Conservation (phyloP, 345 rosid species). For the Eucalyptus polybractea region DNA sequence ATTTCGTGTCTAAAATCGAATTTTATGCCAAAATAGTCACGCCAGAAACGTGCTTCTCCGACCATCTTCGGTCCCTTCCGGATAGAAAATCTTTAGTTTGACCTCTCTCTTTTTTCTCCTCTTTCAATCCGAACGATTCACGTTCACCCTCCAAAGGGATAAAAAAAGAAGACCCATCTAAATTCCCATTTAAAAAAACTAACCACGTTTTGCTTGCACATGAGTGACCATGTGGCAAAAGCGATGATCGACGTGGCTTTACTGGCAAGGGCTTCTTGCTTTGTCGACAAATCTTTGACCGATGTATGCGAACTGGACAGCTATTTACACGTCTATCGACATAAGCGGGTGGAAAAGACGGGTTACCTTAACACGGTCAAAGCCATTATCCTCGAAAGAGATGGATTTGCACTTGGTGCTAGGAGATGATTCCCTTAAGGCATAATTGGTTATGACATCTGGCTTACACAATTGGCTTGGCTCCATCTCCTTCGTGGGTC, state of each 20-base stretch:
- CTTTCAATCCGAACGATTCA: not conserved
- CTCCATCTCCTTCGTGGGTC: not conserved
- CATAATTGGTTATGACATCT: not conserved
- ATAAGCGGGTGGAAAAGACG: not conserved
- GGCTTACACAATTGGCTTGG: not conserved
- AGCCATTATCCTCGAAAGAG: not conserved
- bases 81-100: not conserved
- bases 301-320: not conserved
- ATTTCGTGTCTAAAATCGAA: too few species aligned
- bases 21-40: too few species aligned
- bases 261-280: not conserved
- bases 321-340: not conserved
- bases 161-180: rapidly evolving
- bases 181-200: not conserved
- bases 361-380: not conserved
- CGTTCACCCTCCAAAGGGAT: rapidly evolving
- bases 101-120: not conserved
- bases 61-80: not conserved
- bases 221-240: not conserved
- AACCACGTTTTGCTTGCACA: not conserved
- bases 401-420: not conserved
- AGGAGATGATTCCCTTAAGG: not conserved
- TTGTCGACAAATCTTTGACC: not conserved
- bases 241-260: not conserved
- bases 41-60: too few species aligned